These are phyloP conservation scores for Pisolithus sp. DNA, from an alignment of 768 basidiomycete species.

Conservation along the genomic window DNA sequence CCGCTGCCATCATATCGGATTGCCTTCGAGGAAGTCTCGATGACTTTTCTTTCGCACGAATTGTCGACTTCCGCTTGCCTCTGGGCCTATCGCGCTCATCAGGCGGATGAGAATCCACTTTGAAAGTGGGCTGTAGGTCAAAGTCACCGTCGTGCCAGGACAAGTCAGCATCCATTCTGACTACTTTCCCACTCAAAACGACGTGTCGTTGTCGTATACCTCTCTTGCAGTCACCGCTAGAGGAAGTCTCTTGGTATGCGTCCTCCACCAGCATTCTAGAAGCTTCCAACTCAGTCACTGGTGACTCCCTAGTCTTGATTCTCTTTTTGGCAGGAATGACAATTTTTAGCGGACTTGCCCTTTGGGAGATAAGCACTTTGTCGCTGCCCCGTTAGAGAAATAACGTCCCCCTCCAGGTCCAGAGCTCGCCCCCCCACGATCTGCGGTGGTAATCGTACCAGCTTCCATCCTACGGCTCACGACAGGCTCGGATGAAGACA, in stretches of 20 bases:
- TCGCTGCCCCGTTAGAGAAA: too few species aligned
- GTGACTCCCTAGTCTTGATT: not conserved
- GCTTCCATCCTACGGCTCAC: not conserved
- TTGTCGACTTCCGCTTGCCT: not conserved
- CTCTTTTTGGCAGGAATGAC: not conserved
- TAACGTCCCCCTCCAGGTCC: too few species aligned
- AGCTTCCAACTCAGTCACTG: too few species aligned
- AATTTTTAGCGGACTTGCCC: not conserved
- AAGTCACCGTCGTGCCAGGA: too few species aligned
- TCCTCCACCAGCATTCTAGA: too few species aligned
- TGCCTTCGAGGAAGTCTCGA: not conserved
- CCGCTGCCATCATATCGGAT: too few species aligned
- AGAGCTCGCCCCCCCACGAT: too few species aligned
- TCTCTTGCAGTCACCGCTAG: too few species aligned
- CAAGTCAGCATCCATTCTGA: not conserved
- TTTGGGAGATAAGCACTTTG: not conserved
- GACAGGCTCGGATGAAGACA: not conserved
- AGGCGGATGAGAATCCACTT: not conserved
- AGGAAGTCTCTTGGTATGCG: not conserved
- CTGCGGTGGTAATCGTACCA: not conserved
- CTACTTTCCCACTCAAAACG: not conserved
- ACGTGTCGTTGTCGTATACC: not conserved
- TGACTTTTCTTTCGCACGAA: not conserved
- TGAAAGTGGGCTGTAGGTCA: not conserved
- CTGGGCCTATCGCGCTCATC: not conserved